Conservation (phyloP, 257 asterid species). For the Anisodus acutangulus region DNA sequence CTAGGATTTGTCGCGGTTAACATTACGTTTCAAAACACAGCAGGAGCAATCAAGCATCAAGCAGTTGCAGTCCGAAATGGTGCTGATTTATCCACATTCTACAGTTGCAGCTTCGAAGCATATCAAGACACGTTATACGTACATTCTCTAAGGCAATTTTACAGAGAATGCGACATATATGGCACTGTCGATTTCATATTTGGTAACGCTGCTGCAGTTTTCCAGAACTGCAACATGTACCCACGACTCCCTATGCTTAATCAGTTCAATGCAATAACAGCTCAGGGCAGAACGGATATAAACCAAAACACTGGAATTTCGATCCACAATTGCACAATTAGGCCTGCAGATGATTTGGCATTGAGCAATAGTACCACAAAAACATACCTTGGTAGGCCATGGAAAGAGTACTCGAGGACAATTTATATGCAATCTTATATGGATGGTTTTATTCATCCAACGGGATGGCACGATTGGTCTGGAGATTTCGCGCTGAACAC, state of each 20-base stretch:
- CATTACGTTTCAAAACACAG: conserved; percentile 77
- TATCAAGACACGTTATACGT: conserved; percentile 76
- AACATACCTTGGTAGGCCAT: conserved; percentile 79
- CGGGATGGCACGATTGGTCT: conserved; percentile 68
- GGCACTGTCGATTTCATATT: conserved; percentile 89
- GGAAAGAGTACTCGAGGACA: conserved; percentile 76
- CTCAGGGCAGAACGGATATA: conserved; percentile 75
- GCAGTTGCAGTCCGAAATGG: conserved; percentile 80
- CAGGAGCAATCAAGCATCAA: conserved; percentile 76
- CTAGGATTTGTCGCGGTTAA: conserved; percentile 57
- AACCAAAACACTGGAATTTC: conserved; percentile 85
- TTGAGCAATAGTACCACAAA: conserved; percentile 26
- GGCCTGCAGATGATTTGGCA: conserved; percentile 58
- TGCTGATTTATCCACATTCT: conserved; percentile 75
- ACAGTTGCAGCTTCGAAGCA: conserved; percentile 78
- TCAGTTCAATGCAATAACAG: conserved; percentile 76
- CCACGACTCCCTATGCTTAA: conserved; percentile 60
- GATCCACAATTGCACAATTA: conserved; percentile 58
- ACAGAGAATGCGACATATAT: conserved; percentile 63
- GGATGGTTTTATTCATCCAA: conserved; percentile 46
- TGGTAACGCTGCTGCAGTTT: conserved; percentile 70
- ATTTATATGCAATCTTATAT: conserved; percentile 58
- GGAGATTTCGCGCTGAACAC: conserved; percentile 78
- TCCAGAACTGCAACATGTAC: conserved; percentile 67
- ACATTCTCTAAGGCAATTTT: conserved; percentile 80